A percentile compares a stretch with the other conserved stretches of the same genome.
These are phyloP conservation scores for Phytophthora quininea DNA, from an alignment of 352 stramenopile genomes.

Conservation along the genomic window DNA sequence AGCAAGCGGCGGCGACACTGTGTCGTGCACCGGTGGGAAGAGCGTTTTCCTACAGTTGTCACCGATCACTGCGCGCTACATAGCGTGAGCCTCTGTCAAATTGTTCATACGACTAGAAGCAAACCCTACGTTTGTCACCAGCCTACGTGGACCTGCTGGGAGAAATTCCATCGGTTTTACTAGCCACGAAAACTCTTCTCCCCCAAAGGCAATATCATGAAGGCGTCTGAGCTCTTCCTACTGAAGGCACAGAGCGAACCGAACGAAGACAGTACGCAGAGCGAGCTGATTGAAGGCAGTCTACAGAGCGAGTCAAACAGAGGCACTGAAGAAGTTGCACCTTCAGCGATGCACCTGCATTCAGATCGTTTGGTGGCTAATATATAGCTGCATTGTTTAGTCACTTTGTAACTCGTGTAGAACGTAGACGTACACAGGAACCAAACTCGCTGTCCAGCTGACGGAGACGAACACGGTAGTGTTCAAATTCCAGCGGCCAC, in stretches of 20 bases:
- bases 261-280: no score
- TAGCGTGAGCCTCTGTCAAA: background rate
- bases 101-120: background rate
- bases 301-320: no score
- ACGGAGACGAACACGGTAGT: background rate
- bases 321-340: no score
- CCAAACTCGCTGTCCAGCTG: background rate
- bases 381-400: background rate
- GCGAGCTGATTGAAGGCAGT: no score
- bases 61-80: slow-evolving; percentile 5
- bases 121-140: background rate
- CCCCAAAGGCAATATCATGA: slow-evolving; percentile 8
- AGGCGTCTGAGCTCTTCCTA: slow-evolving; percentile 8
- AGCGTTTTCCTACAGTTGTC: background rate
- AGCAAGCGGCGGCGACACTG: background rate
- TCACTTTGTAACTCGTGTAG: background rate
- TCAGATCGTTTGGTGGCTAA: background rate
- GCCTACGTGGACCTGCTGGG: slow-evolving; percentile 9
- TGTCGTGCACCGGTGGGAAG: background rate
- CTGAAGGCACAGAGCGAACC: no score
- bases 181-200: slow-evolving; percentile 2
- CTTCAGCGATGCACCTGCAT: no score
- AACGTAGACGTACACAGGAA: background rate
- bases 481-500: slow-evolving; percentile 1
- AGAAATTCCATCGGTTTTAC: slow-evolving; percentile 13